phyloP scores from a whole-genome alignment of 306 rosid genomes.

The Acacia acuminata region DNA sequence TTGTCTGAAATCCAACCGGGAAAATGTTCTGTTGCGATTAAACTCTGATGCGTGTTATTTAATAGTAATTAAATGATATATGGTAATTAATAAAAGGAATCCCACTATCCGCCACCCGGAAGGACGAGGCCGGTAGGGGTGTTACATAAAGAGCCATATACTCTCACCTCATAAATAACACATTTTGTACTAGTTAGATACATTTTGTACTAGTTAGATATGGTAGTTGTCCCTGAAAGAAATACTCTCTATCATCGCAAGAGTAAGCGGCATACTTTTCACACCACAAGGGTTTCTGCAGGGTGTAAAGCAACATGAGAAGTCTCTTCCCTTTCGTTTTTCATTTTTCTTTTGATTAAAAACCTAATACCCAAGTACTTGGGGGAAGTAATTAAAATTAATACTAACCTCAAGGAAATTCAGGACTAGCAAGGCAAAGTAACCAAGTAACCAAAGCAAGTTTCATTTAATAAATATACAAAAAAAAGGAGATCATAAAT shows the following conservation, averaged over 20 bases:
- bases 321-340: slow-evolving; percentile 21
- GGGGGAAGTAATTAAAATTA: slow-evolving; percentile 2
- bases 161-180: slow-evolving; percentile 82
- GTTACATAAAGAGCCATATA: background rate
- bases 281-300: slow-evolving; percentile 96
- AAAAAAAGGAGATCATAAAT: too few species aligned
- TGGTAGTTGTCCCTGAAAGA: slow-evolving; percentile 86
- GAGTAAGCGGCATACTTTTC: slow-evolving; percentile 45
- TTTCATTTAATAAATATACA: slow-evolving; percentile 42
- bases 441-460: slow-evolving; percentile 69
- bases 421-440: slow-evolving; percentile 70
- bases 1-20: too few species aligned
- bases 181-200: too few species aligned
- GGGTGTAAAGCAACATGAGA: slow-evolving; percentile 29
- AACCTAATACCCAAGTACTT: slow-evolving; percentile 3
- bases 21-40: too few species aligned
- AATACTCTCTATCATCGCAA: slow-evolving; percentile 82
- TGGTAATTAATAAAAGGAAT: too few species aligned
- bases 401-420: slow-evolving; percentile 88
- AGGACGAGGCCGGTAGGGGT: too few species aligned
- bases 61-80: too few species aligned
- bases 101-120: too few species aligned
- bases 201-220: slow-evolving; percentile 69
- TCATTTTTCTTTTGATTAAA: slow-evolving; percentile 25
- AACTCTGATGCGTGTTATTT: too few species aligned